Percentiles rank a stretch among this genome's conserved stretches.
phyloP scores from a whole-genome alignment of 2,329 filamentous ascomycete species.

The Talaromyces sp. region DNA sequence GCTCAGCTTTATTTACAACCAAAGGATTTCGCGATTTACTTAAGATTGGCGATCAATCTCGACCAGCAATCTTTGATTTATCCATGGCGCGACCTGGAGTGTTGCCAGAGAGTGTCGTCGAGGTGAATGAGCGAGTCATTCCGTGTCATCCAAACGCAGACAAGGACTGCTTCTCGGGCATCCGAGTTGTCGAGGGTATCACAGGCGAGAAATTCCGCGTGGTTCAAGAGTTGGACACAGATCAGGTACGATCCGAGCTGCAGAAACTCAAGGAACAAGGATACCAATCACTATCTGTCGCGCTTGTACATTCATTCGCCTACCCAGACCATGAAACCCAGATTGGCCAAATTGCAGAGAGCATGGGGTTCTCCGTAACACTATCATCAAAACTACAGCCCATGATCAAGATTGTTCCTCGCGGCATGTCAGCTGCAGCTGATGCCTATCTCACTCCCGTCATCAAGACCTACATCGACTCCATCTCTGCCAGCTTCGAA shows the following conservation, averaged over 20 bases:
- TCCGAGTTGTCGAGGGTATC: constrained; percentile 61
- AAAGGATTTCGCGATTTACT: constrained; percentile 85
- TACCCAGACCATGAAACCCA: constrained; percentile 82
- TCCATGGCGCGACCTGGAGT: constrained; percentile 84
- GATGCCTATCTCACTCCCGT: constrained; percentile 80
- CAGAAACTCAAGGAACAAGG: constrained; percentile 69
- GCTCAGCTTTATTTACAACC: constrained; percentile 83
- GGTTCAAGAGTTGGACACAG: constrained; percentile 60
- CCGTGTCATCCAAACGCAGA: constrained; percentile 65
- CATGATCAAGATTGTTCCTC: constrained; percentile 82
- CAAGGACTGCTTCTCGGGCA: constrained; percentile 72
- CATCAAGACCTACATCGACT: constrained; percentile 72
- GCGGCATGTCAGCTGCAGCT: constrained; percentile 75
- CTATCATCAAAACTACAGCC: constrained; percentile 78
- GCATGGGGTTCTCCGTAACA: constrained; percentile 80
- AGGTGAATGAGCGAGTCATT: constrained; percentile 85
- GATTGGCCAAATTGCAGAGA: constrained; percentile 74
- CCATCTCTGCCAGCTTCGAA: constrained; percentile 67
- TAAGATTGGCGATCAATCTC: constrained; percentile 85
- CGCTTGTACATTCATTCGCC: constrained; percentile 86
- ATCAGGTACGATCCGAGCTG: constrained; percentile 60
- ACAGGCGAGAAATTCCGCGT: constrained; percentile 68
- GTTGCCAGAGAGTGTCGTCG: constrained; percentile 78
- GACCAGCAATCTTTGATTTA: constrained; percentile 88
- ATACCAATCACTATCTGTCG: constrained; percentile 80